These are phyloP conservation scores for Quercus tomentella DNA, from an alignment of 331 rosid genomes.

Conservation along the genomic window DNA sequence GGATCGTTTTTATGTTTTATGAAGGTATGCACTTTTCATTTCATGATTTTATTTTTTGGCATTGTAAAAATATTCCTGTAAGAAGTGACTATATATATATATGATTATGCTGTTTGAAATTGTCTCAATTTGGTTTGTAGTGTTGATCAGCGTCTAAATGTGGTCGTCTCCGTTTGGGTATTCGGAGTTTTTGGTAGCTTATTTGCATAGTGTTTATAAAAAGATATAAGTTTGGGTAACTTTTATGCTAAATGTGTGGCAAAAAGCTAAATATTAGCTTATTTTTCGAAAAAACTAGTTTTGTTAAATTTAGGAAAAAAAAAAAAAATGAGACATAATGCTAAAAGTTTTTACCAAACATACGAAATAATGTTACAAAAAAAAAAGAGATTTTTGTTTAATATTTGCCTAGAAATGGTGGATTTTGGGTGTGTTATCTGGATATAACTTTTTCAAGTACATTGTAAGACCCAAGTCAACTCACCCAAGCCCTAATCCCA, in stretches of 20 bases:
- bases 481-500: neutral
- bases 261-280: too few relatives aligned
- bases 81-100: too few relatives aligned
- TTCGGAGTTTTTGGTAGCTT: too few relatives aligned
- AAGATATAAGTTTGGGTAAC: too few relatives aligned
- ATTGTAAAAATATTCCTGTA: neutral
- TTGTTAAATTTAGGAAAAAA: too few relatives aligned
- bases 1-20: slow-evolving; percentile 77
- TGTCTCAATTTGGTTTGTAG: neutral
- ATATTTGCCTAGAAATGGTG: neutral
- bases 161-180: too few relatives aligned
- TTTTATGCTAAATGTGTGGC: too few relatives aligned
- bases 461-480: neutral
- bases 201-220: too few relatives aligned
- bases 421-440: neutral
- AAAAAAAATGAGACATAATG: too few relatives aligned
- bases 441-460: neutral
- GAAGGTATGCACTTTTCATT: slow-evolving; percentile 49
- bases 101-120: neutral
- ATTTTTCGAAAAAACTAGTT: too few relatives aligned
- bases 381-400: neutral
- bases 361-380: too few relatives aligned
- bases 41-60: neutral
- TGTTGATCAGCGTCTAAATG: neutral
- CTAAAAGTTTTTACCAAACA: too few relatives aligned